Conservation (phyloP, 768 basidiomycete species). For the Collybia sp. region DNA sequence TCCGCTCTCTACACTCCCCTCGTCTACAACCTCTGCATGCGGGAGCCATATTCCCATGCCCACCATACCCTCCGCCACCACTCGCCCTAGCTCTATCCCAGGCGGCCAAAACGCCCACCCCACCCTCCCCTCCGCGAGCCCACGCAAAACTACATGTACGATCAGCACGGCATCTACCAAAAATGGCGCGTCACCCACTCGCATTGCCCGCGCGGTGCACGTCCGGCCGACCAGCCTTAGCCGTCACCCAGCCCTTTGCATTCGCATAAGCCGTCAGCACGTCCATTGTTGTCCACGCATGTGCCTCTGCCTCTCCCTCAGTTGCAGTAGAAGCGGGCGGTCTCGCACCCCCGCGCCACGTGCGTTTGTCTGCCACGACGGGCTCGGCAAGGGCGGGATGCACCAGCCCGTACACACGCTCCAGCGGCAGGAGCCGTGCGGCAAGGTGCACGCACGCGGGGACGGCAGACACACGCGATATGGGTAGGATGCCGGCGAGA, state of each 20-base stretch:
- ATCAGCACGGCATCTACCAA: neutral
- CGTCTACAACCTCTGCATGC: constrained; percentile 23
- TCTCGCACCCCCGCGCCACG: constrained; percentile 60
- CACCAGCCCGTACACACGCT: constrained; percentile 56
- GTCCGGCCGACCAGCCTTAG: constrained; percentile 88
- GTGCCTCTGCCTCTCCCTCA: constrained; percentile 12
- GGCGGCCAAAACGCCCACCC: constrained; percentile 88
- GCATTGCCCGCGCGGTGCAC: constrained; percentile 86
- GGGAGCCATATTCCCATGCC: constrained; percentile 59
- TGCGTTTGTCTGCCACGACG: constrained; percentile 60
- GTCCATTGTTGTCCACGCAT: constrained; percentile 81
- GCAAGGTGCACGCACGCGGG: constrained; percentile 78
- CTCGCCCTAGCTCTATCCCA: constrained; percentile 22
- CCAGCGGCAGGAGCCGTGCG: constrained; percentile 68
- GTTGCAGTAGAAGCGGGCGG: constrained; percentile 6
- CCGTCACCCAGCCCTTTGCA: constrained; percentile 81
- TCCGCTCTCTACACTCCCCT: constrained; percentile 25
- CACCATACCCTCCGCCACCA: constrained; percentile 19
- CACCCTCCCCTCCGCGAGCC: constrained; percentile 78
- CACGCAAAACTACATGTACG: constrained; percentile 57
- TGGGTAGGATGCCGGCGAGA: constrained; percentile 67
- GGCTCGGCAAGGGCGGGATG: constrained; percentile 40
- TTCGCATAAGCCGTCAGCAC: constrained; percentile 76
- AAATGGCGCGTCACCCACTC: constrained; percentile 47
- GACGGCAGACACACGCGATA: constrained; percentile 79